Conservation (phyloP, 441 rosid species). For the Macaranga tanarius region DNA sequence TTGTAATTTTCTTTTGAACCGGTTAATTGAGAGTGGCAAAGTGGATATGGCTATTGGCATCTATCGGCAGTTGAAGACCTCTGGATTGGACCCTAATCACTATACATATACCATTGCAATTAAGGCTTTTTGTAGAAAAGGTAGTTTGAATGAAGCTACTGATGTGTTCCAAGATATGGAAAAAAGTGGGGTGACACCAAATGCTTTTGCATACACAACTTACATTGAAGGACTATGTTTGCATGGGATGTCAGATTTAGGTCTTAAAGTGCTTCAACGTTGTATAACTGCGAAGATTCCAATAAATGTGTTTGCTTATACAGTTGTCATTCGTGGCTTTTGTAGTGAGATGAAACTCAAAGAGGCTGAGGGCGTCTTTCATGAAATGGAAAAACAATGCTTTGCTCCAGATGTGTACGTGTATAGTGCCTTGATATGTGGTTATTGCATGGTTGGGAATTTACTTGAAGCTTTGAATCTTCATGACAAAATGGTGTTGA, state of each 20-base stretch:
- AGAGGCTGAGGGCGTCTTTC: constrained; percentile 50
- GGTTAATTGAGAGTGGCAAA: constrained; percentile 42
- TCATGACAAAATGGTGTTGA: constrained; percentile 44
- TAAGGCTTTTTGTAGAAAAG: constrained; percentile 62
- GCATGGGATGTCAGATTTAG: constrained; percentile 40
- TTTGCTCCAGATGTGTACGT: constrained; percentile 42
- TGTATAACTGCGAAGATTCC: constrained; percentile 31
- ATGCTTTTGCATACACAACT: constrained; percentile 47
- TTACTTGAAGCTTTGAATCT: constrained; percentile 44
- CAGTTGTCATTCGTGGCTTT: constrained; percentile 52
- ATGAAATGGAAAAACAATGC: constrained; percentile 48
- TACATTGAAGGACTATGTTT: constrained; percentile 67
- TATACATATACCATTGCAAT: constrained; percentile 58
- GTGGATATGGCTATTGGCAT: constrained; percentile 44
- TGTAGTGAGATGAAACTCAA: constrained; percentile 56
- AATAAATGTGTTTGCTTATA: constrained; percentile 38
- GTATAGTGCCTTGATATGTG: constrained; percentile 45
- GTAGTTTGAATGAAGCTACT: constrained; percentile 44
- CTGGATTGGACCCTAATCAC: constrained; percentile 49
- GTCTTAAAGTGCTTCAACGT: constrained; percentile 35
- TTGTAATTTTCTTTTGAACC: constrained; percentile 64
- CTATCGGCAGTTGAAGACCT: constrained; percentile 44
- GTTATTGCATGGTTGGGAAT: constrained; percentile 45
- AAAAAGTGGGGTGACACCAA: constrained; percentile 39
- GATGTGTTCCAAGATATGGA: constrained; percentile 47